Conservation (phyloP, 1,284 basidiomycete genomes). For the Cryptococcus deneoformans region DNA sequence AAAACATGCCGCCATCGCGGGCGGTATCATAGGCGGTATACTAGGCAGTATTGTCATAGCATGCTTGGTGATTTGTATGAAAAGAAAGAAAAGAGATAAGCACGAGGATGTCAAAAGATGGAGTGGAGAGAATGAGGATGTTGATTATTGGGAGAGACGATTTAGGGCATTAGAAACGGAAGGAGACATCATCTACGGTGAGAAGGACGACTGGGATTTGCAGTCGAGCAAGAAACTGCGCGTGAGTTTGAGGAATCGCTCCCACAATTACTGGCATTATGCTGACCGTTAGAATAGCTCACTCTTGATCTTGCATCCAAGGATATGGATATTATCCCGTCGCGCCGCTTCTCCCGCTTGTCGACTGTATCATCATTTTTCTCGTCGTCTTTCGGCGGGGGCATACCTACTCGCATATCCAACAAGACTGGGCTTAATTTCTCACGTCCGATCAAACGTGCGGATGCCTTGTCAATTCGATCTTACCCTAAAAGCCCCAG, state of each 20-base stretch:
- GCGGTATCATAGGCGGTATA: conserved; percentile 13
- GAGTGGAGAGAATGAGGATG: not conserved
- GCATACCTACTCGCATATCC: not conserved
- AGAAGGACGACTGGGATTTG: conserved; percentile 8
- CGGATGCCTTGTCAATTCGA: not conserved
- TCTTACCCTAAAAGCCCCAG: not conserved
- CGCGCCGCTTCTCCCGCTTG: conserved; percentile 13
- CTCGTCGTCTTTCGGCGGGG: conserved; percentile 1
- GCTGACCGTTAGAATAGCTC: conserved; percentile 4
- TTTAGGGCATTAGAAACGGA: conserved; percentile 21
- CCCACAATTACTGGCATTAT: no score
- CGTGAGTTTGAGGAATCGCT: conserved; percentile 2
- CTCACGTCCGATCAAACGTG: conserved; percentile 1
- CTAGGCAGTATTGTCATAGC: conserved; percentile 5
- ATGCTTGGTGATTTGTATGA: conserved; percentile 4
- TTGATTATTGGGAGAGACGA: conserved; percentile 24
- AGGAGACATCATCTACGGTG: not conserved
- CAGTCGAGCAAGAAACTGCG: conserved; percentile 10
- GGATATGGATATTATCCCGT: not conserved
- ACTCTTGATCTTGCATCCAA: conserved; percentile 19
- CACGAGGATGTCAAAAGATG: not conserved
- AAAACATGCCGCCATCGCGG: conserved; percentile 5
- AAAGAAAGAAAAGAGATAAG: conserved; percentile 4
- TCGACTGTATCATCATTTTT: conserved; percentile 22
- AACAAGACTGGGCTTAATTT: conserved; percentile 6